These are phyloP conservation scores for Wickerhamiella sergipiensis DNA, from an alignment of 805 yeast genomes.

Conservation along the genomic window DNA sequence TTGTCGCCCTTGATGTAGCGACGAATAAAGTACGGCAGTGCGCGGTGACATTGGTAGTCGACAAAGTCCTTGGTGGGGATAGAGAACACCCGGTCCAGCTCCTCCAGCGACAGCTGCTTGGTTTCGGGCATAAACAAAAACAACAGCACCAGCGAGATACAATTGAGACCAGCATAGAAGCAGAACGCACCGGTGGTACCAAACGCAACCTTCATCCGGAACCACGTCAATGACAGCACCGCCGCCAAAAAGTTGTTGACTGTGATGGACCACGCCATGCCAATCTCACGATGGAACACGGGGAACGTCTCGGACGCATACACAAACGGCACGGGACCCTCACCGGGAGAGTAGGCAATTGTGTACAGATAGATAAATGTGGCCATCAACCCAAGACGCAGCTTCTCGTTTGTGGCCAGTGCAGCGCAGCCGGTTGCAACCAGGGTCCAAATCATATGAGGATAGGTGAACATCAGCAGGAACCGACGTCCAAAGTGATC, in stretches of 20 bases:
- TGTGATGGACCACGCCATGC: slow-evolving; percentile 29
- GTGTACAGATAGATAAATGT: slow-evolving; percentile 65
- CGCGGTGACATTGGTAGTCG: slow-evolving; percentile 28
- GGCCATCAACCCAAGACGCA: slow-evolving; percentile 52
- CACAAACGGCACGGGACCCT: slow-evolving; percentile 84
- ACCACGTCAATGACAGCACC: slow-evolving; percentile 65
- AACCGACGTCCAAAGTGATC: slow-evolving; percentile 64
- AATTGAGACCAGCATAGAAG: slow-evolving; percentile 78
- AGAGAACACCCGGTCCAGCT: slow-evolving; percentile 57
- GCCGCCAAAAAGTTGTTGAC: slow-evolving; percentile 39
- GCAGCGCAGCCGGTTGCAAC: slow-evolving; percentile 43
- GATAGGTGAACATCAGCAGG: slow-evolving; percentile 43
- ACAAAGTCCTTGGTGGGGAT: slow-evolving; percentile 44
- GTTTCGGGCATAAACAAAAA: slow-evolving; percentile 48
- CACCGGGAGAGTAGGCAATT: slow-evolving; percentile 66
- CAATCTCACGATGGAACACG: slow-evolving; percentile 16
- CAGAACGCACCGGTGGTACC: slow-evolving; percentile 79
- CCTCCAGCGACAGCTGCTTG: slow-evolving; percentile 58
- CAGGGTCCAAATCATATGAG: slow-evolving; percentile 42
- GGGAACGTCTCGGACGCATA: slow-evolving; percentile 53
- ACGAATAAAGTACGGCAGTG: slow-evolving; percentile 10
- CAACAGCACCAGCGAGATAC: slow-evolving; percentile 54
- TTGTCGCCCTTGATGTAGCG: slow-evolving; percentile 9
- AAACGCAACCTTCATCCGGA: slow-evolving; percentile 50
- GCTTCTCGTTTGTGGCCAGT: slow-evolving; percentile 35